Percentiles rank a stretch among this genome's conserved stretches.
Conservation (phyloP, 2,329 filamentous ascomycete species). For the Venturia aucupariae region DNA sequence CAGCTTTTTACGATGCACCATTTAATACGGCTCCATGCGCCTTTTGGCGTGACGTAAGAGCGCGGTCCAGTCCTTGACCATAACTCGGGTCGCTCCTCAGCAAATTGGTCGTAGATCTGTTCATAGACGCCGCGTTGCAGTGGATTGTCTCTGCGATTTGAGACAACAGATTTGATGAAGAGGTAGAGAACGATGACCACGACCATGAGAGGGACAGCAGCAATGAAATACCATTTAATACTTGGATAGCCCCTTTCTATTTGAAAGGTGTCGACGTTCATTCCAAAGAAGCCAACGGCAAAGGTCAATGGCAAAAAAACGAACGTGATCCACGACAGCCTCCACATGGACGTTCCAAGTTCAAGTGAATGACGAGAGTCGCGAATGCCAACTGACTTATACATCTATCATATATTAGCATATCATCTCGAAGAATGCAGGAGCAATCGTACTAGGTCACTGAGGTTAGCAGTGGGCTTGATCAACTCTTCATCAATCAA, state of each 20-base stretch:
- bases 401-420: conserved; percentile 29
- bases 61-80: conserved; percentile 42
- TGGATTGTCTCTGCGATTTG: conserved; percentile 34
- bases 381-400: conserved; percentile 44
- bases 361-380: conserved; percentile 42
- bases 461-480: conserved; percentile 41
- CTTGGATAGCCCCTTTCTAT: conserved; percentile 25
- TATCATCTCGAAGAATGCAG: background rate
- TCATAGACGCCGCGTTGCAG: conserved; percentile 43
- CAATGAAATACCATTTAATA: conserved; percentile 44
- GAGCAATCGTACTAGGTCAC: conserved; percentile 27
- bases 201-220: conserved; percentile 36
- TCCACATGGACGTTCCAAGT: conserved; percentile 41
- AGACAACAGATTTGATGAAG: conserved; percentile 36
- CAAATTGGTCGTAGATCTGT: conserved; percentile 39
- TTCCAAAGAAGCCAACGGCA: conserved; percentile 40
- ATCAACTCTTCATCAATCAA: conserved; percentile 42
- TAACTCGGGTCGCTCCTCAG: conserved; percentile 35
- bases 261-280: conserved; percentile 42
- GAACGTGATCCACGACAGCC: conserved; percentile 61
- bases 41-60: conserved; percentile 31
- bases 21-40: conserved; percentile 32
- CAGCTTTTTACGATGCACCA: conserved; percentile 40
- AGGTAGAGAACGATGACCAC: conserved; percentile 40
- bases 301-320: conserved; percentile 58